Conservation (phyloP, 73 alveolate genomes). For the Paramecium pentaurelia region DNA sequence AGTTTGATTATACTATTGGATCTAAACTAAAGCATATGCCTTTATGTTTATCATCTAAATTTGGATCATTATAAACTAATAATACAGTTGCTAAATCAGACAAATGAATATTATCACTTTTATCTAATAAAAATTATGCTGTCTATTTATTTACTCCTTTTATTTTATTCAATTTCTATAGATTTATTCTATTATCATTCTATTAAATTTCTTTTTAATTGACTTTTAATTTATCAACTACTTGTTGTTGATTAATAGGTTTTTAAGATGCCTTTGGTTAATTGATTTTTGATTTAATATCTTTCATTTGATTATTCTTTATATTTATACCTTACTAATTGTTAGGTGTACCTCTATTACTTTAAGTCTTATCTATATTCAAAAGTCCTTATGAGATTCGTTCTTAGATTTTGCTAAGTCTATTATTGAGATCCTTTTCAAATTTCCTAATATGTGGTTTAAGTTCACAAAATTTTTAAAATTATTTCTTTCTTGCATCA, state of each 20-base stretch:
- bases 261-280: neutral
- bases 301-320: neutral
- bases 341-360: neutral
- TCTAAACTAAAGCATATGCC: neutral
- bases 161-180: neutral
- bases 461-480: neutral
- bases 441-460: neutral
- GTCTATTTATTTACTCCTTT: neutral
- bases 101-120: neutral
- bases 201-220: neutral
- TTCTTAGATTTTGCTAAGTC: neutral
- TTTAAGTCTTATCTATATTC: neutral
- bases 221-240: neutral
- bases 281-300: neutral
- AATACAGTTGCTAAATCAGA: constrained; percentile 13
- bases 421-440: neutral
- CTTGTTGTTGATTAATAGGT: neutral
- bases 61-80: neutral
- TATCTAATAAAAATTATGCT: neutral
- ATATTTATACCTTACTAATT: neutral
- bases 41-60: neutral
- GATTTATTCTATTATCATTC: neutral
- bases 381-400: neutral
- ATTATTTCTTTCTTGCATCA: neutral
- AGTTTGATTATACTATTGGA: neutral